Base-by-base conservation (phyloP, 202 grass and related monocot genomes). In the Elaeis oleifera region DNA sequence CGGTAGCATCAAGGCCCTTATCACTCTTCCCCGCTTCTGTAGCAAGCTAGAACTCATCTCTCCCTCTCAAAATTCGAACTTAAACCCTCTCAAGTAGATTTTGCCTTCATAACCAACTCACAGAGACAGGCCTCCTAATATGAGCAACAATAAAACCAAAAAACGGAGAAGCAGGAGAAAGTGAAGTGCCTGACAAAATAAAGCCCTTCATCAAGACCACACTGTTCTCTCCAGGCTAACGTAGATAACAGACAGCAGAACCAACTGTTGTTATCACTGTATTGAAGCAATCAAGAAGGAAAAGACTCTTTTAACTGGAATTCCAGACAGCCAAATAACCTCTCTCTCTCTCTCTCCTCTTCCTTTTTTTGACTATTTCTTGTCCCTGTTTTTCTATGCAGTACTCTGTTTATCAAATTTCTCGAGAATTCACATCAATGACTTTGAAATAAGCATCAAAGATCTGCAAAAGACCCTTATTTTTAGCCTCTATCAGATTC, bases 1-100 rank as follows among this genome's bases (percentile, higher is more conserved):
- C 85, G 0, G 54, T 60, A 68, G 49, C 73, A 27, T 59, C 16
- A 13, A 36, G 7, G 9, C 77, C 80, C 74, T 89, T 97, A 7
- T 76, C 80, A 21, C 23, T 79, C 26, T 99, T 92, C 49, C 80
- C 69, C 81, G 85, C 75, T 80, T 80, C 65, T 84, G 84, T 79
- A 81, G 81, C 82, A 78, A 79, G 15, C 59, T 50, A 51, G 68
- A 58, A 72, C 55, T 65, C 79, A 82, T 82, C 32, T 36, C 64
- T n/a, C 20, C 64, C 49, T 44, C 5, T 4, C 51, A 24, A 69
- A 14, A 76, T 32, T 53, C 51, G 4, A 67, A 67, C 50, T 13
- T 44, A 3, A 44, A 44, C n/a, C 50, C 29, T 54, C 25, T 14
- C 19, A 15, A 16, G 7, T 68, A 68, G 16, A 17, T 23, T 23